Evolutionary conservation across 192 early-diverging fungal species (phyloP), one percentile per base, ranked within the genome.

Genomic region (Rhizoclosmatium globosum): DNA sequence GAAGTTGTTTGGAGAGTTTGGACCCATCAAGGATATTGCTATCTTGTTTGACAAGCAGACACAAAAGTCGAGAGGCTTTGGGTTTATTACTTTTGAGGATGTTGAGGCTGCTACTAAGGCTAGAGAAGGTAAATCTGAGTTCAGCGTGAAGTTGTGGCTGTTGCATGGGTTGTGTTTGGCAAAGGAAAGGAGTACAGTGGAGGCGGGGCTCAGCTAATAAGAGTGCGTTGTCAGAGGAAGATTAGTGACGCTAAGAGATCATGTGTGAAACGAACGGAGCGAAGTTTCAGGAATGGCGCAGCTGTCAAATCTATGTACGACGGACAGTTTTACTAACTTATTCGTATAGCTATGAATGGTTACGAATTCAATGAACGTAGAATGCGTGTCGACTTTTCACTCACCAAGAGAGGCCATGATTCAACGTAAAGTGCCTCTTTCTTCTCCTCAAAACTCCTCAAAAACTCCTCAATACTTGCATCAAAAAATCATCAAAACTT

Each of bases 11-110:
- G 82, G 79, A 19, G 72, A 86, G 47, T 90, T 84, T 82, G 92
- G 92, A 23, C 43, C 47, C 42, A 79, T 92, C 58, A 83, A 90
- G 58, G 85, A 89, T 56, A 86, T 92, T n/a, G 83, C 78, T 6
- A 82, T 92, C 74, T 88, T 92, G 23, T 86, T 88, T 66, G 89
- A 93, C 72, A 87, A 68, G 44, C 45, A 79, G 92, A 85, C 82
- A 23, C 81, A 86, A 43, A 78, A 90, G 60, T 93, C 92, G 39
- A 80, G 92, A 68, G 90, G 92, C 41, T 93, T 92, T 84, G 92
- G 91, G 2, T 93, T 93, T 74, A 85, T 93, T 50, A 89, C 85
- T 9, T 91, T 91, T 76, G 78, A 82, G 7, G 68, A 82, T 0
- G 48, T 82, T 23, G 85, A 91, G 0, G 83, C 77, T 3, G 92